phyloP scores from a whole-genome alignment of 345 rosid species.

The Eucalyptus sp. region DNA sequence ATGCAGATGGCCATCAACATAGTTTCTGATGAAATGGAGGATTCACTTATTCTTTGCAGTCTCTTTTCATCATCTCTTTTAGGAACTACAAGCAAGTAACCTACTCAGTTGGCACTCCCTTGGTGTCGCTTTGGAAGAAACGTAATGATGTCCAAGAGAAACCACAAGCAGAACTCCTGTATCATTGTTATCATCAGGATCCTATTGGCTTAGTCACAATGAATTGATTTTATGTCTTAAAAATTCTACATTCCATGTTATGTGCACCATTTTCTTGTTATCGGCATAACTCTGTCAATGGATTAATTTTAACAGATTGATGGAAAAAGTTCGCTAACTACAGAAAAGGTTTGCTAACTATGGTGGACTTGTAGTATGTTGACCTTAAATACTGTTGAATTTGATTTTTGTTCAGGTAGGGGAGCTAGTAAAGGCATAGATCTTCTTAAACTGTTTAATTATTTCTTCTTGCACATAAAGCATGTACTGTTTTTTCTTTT shows the following conservation, averaged over 20 bases:
- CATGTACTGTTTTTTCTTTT: neutral
- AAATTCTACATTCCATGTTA: neutral
- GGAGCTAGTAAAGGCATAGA: neutral
- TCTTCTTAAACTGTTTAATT: neutral
- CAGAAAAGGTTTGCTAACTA: neutral
- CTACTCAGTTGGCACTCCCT: neutral
- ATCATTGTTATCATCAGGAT: neutral
- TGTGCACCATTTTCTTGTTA: neutral
- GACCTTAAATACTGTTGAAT: neutral
- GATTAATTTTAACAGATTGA: neutral
- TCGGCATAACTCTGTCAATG: neutral
- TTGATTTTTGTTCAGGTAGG: neutral
- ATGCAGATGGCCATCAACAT: neutral
- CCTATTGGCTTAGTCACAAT: neutral
- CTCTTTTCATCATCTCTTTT: neutral
- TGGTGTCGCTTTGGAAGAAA: neutral
- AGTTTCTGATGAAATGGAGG: neutral
- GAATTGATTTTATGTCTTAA: neutral
- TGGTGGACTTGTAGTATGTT: neutral
- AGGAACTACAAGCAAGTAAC: neutral
- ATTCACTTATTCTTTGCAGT: neutral
- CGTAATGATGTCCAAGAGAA: neutral
- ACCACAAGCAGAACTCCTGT: neutral
- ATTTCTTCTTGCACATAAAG: neutral
- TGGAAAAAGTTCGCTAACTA: neutral